These are phyloP conservation scores for Yarrowia deformans DNA, from an alignment of 805 yeast species.

Conservation along the genomic window DNA sequence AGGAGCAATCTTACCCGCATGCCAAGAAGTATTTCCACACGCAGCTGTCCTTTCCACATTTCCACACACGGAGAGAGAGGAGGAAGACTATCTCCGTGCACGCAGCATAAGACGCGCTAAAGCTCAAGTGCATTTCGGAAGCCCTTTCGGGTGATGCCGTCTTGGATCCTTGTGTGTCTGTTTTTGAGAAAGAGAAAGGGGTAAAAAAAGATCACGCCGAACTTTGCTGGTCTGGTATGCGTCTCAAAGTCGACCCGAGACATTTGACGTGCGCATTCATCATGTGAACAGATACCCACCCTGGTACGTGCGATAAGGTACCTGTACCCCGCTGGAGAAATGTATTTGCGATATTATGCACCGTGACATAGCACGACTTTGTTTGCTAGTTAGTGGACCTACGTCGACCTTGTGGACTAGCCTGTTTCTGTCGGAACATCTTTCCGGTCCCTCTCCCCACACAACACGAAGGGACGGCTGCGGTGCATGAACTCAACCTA, in stretches of 20 bases:
- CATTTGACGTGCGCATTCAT: not conserved
- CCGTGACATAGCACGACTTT: not conserved
- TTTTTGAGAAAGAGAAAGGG: not conserved
- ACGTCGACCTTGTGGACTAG: not conserved
- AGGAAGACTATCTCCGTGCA: not conserved
- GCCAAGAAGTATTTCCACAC: not conserved
- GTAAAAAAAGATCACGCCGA: slow-evolving; percentile 3
- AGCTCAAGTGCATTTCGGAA: not conserved
- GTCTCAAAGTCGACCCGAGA: slow-evolving; percentile 3
- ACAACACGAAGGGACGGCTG: slow-evolving; percentile 22
- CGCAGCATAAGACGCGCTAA: not conserved
- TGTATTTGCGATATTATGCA: not conserved
- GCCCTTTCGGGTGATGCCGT: slow-evolving; percentile 5
- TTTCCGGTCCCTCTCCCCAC: slow-evolving; percentile 4
- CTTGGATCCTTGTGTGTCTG: not conserved
- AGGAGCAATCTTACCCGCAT: slow-evolving; percentile 6
- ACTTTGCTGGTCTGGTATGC: slow-evolving; percentile 1
- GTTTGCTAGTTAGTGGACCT: not conserved
- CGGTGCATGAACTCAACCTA: not conserved
- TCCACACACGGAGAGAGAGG: no score
- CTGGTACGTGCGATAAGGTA: not conserved
- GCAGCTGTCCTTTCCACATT: not conserved
- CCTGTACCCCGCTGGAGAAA: not conserved
- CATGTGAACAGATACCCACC: not conserved
- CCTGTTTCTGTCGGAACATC: not conserved